Conservation (phyloP, 2,329 filamentous ascomycete genomes). For the Lecanoromycetidae sp. region DNA sequence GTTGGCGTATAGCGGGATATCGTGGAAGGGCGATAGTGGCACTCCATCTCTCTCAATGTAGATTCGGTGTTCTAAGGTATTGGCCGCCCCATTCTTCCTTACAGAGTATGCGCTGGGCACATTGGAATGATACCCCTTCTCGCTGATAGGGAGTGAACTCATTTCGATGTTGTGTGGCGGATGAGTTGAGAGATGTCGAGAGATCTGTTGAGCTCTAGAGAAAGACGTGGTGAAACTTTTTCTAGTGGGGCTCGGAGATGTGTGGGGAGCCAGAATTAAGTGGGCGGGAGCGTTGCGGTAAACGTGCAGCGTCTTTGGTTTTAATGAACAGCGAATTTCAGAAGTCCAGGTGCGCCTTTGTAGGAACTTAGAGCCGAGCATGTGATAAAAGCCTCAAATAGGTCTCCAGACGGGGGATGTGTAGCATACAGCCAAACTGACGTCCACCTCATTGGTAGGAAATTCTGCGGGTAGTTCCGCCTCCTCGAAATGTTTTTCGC, state of each 20-base stretch:
- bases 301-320: neutral
- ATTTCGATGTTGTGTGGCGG: conserved; percentile 4
- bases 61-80: conserved; percentile 94
- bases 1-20: conserved; percentile 96
- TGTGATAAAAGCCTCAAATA: neutral
- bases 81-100: conserved; percentile 77
- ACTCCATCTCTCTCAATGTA: conserved; percentile 97
- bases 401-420: neutral
- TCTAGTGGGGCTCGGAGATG: conserved; percentile 23
- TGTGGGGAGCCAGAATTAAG: conserved; percentile 28
- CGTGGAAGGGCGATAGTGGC: conserved; percentile 91
- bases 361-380: neutral
- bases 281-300: conserved; percentile 2
- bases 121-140: conserved; percentile 17
- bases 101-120: conserved; percentile 47
- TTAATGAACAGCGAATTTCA: neutral
- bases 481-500: no score
- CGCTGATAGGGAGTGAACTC: conserved; percentile 16
- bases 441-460: neutral
- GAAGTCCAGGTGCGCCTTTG: neutral
- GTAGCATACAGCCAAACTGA: neutral
- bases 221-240: conserved; percentile 19
- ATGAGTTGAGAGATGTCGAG: conserved; percentile 13
- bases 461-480: no score
- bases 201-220: conserved; percentile 17